A percentile compares a stretch with the other conserved stretches of the same genome.
These are phyloP conservation scores for Camelina sativa DNA, from an alignment of 345 rosid genomes.

Conservation along the genomic window DNA sequence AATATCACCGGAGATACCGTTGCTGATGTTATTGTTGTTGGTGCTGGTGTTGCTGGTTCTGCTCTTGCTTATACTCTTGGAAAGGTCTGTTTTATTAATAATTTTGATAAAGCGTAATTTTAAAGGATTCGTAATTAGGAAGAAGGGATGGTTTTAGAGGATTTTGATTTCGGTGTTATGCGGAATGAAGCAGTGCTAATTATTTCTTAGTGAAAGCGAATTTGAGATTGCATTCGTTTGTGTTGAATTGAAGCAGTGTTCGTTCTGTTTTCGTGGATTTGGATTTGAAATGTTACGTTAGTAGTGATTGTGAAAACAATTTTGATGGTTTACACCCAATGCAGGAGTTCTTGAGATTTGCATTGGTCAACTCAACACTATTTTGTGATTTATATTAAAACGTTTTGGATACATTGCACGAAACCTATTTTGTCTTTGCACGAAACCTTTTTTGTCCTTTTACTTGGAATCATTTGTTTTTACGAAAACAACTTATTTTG, in stretches of 20 bases:
- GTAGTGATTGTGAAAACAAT: not conserved
- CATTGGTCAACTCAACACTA: not conserved
- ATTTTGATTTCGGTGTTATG: constrained; percentile 3
- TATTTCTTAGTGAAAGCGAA: not conserved
- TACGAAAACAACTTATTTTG: not conserved
- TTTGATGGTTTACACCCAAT: no score
- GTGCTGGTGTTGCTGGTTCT: constrained; percentile 80
- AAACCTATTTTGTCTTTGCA: not conserved
- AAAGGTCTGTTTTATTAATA: constrained; percentile 46
- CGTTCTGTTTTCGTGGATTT: not conserved
- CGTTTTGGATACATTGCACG: not conserved
- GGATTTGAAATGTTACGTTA: not conserved
- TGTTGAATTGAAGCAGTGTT: constrained; percentile 3
- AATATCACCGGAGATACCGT: constrained; percentile 31
- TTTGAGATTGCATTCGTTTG: not conserved
- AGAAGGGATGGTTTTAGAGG: not conserved
- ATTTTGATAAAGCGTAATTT: no score
- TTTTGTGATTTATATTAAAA: not conserved
- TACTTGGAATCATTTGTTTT: no score
- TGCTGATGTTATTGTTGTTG: constrained; percentile 67
- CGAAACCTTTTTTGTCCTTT: no score
- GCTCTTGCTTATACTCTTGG: constrained; percentile 74
- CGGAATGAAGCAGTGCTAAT: not conserved
- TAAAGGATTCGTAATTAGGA: constrained; percentile 20
- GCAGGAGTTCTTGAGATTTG: not conserved